Base-by-base conservation (phyloP, 805 yeast genomes). In the Jamesozyma rosinii region DNA sequence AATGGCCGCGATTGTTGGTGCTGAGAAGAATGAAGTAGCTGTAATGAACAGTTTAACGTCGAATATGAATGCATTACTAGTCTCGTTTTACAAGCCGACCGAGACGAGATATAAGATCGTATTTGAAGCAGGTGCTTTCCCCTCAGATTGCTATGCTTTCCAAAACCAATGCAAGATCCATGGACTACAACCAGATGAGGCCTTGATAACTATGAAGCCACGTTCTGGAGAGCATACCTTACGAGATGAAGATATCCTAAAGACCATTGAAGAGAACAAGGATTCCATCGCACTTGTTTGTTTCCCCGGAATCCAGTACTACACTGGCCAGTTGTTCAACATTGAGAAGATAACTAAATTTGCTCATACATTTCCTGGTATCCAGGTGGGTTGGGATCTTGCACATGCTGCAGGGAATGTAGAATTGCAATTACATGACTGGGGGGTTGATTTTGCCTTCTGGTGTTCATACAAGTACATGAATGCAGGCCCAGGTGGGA, bases 401-500 rank as follows among this genome's bases (percentile, higher is more conserved):
- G 97, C 97, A 1, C 97, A 89, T 60, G 95, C 94, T 1, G 90
- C 72, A 1, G 97, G 97, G 2, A 90, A 90, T 60, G 89, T 86
- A 2, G 79, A 77, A 6, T 63, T 90, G 41, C 53, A 72, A 39
- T 65, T 89, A 41, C 97, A 89, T 59, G 86, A 84, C 39, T 89
- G 96, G 95, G 67, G 73, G 44, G 92, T 85, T 4, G 97, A 89
- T 63, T 88, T 89, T 67, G 97, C 97, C 1, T 86, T 77, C 17
- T 89, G 95, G 88, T 89, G 97, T 61, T 79, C 94, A 4, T 89
- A 89, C 69, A 89, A 89, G 61, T 89, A 89, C 59, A 65, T 89
- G 49, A 90, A 90, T 59, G 63, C 95, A 3, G 97, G 97, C 0
- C 96, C 97, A 0, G 97, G 97, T 37, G 90, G 80, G 4, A 84